phyloP scores from a whole-genome alignment of 2,329 filamentous ascomycete genomes.

The Arthrobotrys iridis region DNA sequence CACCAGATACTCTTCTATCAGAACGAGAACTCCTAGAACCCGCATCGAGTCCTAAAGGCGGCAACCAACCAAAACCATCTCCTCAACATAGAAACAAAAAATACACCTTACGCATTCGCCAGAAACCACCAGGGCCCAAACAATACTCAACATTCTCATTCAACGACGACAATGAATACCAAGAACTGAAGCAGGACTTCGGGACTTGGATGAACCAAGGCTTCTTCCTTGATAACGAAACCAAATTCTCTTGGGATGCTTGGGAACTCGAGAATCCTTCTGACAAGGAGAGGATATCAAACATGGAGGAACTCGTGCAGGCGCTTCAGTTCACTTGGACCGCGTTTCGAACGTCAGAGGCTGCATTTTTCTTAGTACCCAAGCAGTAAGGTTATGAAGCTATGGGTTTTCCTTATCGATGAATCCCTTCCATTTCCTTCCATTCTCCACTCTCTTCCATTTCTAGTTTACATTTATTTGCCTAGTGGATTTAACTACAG shows the following conservation, averaged over 20 bases:
- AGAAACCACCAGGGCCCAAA: neutral
- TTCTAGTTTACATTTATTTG: too few relatives aligned
- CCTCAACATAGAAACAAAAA: neutral
- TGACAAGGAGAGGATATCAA: neutral
- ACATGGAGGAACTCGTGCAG: neutral
- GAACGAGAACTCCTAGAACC: neutral
- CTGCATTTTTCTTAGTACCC: conserved; percentile 21
- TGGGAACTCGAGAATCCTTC: neutral
- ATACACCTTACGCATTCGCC: neutral
- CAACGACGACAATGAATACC: neutral
- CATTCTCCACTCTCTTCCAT: too few relatives aligned
- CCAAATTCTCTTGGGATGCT: neutral
- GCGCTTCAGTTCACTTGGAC: conserved; percentile 4
- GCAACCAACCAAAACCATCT: neutral
- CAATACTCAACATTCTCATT: neutral
- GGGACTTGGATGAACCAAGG: neutral
- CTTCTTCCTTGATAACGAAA: neutral
- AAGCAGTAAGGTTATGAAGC: neutral
- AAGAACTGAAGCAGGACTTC: neutral
- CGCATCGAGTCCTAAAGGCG: neutral
- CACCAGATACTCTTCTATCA: conserved; percentile 18
- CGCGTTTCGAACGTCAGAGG: neutral
- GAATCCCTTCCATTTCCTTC: too few relatives aligned
- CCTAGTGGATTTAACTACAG: neutral
- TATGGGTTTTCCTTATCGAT: neutral